Base-by-base conservation (phyloP, 2,329 filamentous ascomycete genomes). In the Pseudogymnoascus sp. region DNA sequence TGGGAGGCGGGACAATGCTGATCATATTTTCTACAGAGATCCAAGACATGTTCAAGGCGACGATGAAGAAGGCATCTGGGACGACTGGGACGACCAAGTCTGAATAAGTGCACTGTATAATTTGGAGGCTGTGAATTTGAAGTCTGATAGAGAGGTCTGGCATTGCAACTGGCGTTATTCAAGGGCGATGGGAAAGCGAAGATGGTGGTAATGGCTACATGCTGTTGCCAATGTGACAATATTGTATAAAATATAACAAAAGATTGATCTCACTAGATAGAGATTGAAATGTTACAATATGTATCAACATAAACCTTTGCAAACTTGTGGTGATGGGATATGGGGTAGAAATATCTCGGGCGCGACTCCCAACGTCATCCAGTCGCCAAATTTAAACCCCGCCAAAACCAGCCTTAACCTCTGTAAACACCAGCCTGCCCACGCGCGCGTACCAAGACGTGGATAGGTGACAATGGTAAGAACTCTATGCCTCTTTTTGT, bases 401-500 rank as follows among this genome's bases (percentile, higher is more conserved):
- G 49, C 49, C 49, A 55, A 55, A 55, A 33, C 49, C 49, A 55
- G 11, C 49, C 28, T 55, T 28, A 33, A 35, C 28, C 49, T 55
- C 49, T 55, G 49, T 55, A 55, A 55, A 55, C 49, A 55, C 49
- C 28, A 55, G 28, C 28, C 28, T 31, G 49, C 49, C 49, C 49
- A 28, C 49, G 9, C 49, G 49, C 28, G n/a, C 18, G 6, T 55
- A 55, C 25, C 49, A 33, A 55, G 28, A 55, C 28, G 49, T 66
- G 64, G 61, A 35, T 59, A 63, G 59, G 69, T 69, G 64, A 72
- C 64, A 65, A 73, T 73, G 71, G 71, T 70, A 70, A 61, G 33
- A 18, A 16, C 58, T 25, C 11, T 61, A 64, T 31, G 64, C 63
- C 33, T 59, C 11, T 35, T 14, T 52, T 23, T 62, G 55, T 62